These are phyloP conservation scores for Inga laurina DNA, from an alignment of 306 rosid genomes.

Conservation along the genomic window DNA sequence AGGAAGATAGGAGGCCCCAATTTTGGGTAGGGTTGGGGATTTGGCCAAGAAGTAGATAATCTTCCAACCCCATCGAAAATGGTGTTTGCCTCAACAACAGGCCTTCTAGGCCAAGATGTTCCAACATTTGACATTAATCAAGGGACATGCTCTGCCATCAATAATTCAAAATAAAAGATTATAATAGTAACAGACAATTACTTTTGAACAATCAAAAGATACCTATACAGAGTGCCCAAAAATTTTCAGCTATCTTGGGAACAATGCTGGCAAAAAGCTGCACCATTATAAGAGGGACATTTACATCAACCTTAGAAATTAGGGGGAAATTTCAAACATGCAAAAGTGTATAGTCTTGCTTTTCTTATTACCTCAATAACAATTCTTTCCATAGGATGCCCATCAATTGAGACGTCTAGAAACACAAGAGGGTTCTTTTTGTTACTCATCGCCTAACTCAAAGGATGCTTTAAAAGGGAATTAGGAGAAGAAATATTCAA, in stretches of 20 bases:
- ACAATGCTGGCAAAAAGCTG: slow-evolving; percentile 87
- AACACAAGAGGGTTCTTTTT: slow-evolving; percentile 74
- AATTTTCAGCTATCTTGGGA: slow-evolving; percentile 89
- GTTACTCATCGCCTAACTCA: slow-evolving; percentile 56
- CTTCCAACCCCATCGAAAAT: neutral
- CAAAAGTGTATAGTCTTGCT: neutral
- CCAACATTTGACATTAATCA: slow-evolving; percentile 8
- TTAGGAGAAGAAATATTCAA: slow-evolving; percentile 4
- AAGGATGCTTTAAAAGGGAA: slow-evolving; percentile 7
- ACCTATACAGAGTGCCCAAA: slow-evolving; percentile 96
- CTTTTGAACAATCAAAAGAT: slow-evolving; percentile 22
- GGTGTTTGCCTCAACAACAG: neutral
- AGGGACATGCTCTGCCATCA: slow-evolving; percentile 4
- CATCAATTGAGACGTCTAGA: slow-evolving; percentile 75
- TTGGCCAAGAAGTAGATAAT: slow-evolving; percentile 5
- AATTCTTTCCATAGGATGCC: slow-evolving; percentile 64
- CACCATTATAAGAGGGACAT: slow-evolving; percentile 43
- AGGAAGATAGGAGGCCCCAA: neutral
- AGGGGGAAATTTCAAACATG: slow-evolving; percentile 10
- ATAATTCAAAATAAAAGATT: neutral
- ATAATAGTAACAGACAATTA: neutral
- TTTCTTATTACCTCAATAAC: slow-evolving; percentile 65
- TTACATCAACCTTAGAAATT: neutral
- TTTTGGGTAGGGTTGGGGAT: neutral
- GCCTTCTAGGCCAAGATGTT: slow-evolving; percentile 14